Percentiles rank a stretch among this genome's conserved stretches.
Conservation (phyloP, 208 protist species). For the Trichomonas tenax region DNA sequence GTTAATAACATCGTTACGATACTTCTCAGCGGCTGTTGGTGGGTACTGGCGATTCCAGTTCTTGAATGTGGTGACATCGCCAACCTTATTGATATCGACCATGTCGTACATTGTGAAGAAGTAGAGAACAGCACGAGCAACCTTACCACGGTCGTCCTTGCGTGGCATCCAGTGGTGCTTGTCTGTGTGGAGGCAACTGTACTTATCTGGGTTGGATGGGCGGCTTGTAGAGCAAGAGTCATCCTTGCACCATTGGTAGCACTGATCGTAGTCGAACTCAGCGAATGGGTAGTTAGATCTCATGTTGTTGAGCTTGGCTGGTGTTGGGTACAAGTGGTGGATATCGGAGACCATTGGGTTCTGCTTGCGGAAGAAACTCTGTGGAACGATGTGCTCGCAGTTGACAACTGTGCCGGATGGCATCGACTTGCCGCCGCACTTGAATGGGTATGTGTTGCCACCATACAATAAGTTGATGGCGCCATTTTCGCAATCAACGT, state of each 20-base stretch:
- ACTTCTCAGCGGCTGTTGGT: background rate
- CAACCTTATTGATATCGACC: background rate
- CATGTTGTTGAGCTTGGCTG: background rate
- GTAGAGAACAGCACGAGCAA: background rate
- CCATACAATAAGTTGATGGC: background rate
- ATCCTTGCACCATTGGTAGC: background rate
- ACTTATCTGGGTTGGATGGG: background rate
- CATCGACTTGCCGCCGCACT: background rate
- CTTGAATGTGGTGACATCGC: background rate
- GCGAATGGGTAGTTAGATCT: background rate
- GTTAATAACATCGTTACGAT: background rate
- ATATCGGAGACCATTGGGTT: background rate
- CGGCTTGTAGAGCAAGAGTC: background rate
- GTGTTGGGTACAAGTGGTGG: background rate
- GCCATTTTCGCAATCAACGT: background rate
- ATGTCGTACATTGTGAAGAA: conserved; percentile 9
- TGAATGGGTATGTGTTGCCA: background rate
- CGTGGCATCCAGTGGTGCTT: background rate
- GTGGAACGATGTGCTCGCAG: conserved; percentile 1
- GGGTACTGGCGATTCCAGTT: background rate
- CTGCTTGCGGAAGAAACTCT: background rate
- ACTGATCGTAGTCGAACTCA: background rate
- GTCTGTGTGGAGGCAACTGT: background rate
- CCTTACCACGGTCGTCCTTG: background rate
- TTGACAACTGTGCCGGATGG: background rate